A percentile compares a stretch with the other conserved stretches of the same genome.
Evolutionary conservation across 192 early-diverging fungal species (phyloP).

Genomic region (Mortierella hygrophila): DNA sequence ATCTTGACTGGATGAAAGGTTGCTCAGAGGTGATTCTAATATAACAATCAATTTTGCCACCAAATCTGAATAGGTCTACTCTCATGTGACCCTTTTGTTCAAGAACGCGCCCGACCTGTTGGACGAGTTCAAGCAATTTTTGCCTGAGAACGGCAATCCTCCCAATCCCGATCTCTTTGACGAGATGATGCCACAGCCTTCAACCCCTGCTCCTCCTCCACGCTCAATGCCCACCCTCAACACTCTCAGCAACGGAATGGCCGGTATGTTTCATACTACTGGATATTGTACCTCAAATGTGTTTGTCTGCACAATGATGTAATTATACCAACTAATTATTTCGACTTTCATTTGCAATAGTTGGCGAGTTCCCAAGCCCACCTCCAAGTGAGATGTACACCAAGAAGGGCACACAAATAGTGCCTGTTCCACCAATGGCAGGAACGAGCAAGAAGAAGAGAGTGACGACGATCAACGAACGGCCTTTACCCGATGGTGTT

Average conservation of each 20-base stretch:
- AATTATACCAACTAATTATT: neutral
- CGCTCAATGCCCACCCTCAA: conserved; percentile 57
- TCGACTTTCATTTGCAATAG: neutral
- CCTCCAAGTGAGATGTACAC: conserved; percentile 37
- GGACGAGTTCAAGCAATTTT: conserved; percentile 98
- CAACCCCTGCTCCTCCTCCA: conserved; percentile 43
- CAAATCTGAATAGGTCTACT: conserved; percentile 80
- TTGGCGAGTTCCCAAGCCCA: conserved; percentile 47
- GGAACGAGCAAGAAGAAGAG: conserved; percentile 44
- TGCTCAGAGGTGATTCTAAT: neutral
- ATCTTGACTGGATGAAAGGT: neutral
- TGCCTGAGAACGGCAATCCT: conserved; percentile 87
- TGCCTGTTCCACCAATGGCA: conserved; percentile 14
- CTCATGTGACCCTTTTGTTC: conserved; percentile 93
- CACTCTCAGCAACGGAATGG: conserved; percentile 65
- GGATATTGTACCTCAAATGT: neutral
- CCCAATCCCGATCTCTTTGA: conserved; percentile 59
- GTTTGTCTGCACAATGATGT: neutral
- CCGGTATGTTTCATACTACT: conserved; percentile 41
- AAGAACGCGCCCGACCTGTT: conserved; percentile 88
- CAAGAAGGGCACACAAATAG: conserved; percentile 34
- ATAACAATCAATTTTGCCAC: neutral
- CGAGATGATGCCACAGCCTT: conserved; percentile 54
- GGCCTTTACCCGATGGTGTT: conserved; percentile 36
- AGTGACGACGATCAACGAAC: conserved; percentile 27